These are phyloP conservation scores for Scolecobasidium constrictum DNA, from an alignment of 2,329 filamentous ascomycete genomes.

Conservation along the genomic window DNA sequence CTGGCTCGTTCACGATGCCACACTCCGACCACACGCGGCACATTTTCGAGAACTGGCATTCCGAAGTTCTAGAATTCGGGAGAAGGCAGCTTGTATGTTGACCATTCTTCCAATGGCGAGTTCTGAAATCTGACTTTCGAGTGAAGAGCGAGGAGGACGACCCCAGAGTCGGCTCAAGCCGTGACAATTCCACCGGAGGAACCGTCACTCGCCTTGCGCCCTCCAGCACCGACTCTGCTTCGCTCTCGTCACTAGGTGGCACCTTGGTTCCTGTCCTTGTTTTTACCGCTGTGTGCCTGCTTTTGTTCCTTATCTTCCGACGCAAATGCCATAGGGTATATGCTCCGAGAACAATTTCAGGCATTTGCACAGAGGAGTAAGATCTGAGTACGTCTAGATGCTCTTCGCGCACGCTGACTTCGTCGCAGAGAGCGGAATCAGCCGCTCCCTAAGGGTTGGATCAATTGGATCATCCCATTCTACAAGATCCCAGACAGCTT, in stretches of 20 bases:
- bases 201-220: too few species aligned
- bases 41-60: too few species aligned
- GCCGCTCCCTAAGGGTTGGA: slow-evolving; percentile 31
- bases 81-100: too few species aligned
- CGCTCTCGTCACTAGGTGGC: slow-evolving; percentile 35
- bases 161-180: too few species aligned
- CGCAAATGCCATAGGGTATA: slow-evolving; percentile 30
- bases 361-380: slow-evolving; percentile 10
- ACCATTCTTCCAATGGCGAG: too few species aligned
- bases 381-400: slow-evolving; percentile 12
- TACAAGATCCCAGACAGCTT: slow-evolving; percentile 31
- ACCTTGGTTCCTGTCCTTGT: slow-evolving; percentile 37
- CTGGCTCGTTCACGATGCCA: too few species aligned
- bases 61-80: too few species aligned
- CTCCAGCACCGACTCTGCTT: slow-evolving; percentile 35
- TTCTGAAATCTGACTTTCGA: too few species aligned
- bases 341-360: slow-evolving; percentile 17
- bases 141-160: too few species aligned
- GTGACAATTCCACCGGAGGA: too few species aligned
- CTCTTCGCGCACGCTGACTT: slow-evolving; percentile 25
- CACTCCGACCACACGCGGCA: too few species aligned
- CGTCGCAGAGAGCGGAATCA: slow-evolving; percentile 19
- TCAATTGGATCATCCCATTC: slow-evolving; percentile 44
- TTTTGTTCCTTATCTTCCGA: slow-evolving; percentile 35
- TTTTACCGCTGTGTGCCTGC: slow-evolving; percentile 32